phyloP scores from a whole-genome alignment of 2,329 filamentous ascomycete species.

The Arthrobotrys pseudoclavata region DNA sequence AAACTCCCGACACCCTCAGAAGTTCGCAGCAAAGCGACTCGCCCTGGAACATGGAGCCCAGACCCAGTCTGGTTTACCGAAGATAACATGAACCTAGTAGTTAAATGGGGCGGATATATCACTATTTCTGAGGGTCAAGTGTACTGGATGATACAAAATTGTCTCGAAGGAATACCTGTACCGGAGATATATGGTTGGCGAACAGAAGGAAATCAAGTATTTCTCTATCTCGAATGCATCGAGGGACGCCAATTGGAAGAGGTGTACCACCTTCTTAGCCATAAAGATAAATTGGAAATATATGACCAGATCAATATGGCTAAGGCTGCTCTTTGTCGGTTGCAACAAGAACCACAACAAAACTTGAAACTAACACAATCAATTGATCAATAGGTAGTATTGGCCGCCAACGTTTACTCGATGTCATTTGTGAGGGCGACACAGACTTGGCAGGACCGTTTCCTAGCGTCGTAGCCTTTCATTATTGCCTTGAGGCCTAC shows the following conservation, averaged over 20 bases:
- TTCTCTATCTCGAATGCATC: slow-evolving; percentile 31
- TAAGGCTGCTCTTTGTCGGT: slow-evolving; percentile 11
- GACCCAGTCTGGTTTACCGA: slow-evolving; percentile 23
- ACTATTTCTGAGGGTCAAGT: slow-evolving; percentile 40
- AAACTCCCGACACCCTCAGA: slow-evolving; percentile 35
- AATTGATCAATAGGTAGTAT: slow-evolving; percentile 30
- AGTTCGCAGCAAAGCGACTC: slow-evolving; percentile 27
- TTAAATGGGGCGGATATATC: slow-evolving; percentile 39
- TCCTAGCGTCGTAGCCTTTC: slow-evolving; percentile 23
- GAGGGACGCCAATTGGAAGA: slow-evolving; percentile 24
- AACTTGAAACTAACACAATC: slow-evolving; percentile 8
- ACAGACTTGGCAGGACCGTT: slow-evolving; percentile 17
- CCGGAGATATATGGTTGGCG: slow-evolving; percentile 41
- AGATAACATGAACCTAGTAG: slow-evolving; percentile 24
- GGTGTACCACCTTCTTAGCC: slow-evolving; percentile 5
- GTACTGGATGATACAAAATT: slow-evolving; percentile 34
- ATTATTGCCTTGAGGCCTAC: slow-evolving; percentile 16
- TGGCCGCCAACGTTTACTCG: slow-evolving; percentile 29
- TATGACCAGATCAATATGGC: background rate
- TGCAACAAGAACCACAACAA: slow-evolving; percentile 2
- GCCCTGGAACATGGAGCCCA: slow-evolving; percentile 14
- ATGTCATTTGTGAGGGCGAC: slow-evolving; percentile 32
- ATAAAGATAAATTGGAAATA: slow-evolving; percentile 21
- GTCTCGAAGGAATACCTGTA: slow-evolving; percentile 31
- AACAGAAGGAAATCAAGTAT: slow-evolving; percentile 30